Base-by-base conservation (phyloP, 768 basidiomycete species). In the Tricholoma matsutake region DNA sequence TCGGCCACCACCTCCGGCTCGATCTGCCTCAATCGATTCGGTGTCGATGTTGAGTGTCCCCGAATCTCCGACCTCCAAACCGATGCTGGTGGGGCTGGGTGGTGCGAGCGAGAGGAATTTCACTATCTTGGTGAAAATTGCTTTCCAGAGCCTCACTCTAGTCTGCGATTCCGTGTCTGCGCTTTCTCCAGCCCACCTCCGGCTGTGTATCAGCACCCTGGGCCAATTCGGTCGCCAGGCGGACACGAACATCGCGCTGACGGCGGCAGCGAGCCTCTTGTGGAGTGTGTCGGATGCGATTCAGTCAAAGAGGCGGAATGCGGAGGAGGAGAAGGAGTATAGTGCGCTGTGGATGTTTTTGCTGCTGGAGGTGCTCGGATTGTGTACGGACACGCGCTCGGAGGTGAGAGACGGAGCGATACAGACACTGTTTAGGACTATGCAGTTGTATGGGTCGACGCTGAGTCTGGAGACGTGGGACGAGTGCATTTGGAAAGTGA, bases 251-350 rank as follows among this genome's bases (percentile, higher is more conserved):
- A 96, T 99, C 59, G 92, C 95, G 1, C 76, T 99, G 58, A 96
- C 96, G 1, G 93, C 94, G 0, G 94, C 96, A 0, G 94, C 94
- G 60, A 94, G 93, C 57, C 76, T 98, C 2, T 78, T 99, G 4
- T 98, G 96, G 96, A 90, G 92, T 62, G 92, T 99, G 0, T 97
- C 96, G 0, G 96, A 99, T 70, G 91, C 93, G 1, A 92, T 98
- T 35, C 94, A 96, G 68, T 84, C 88, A 6, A 91, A 92, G 69
- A 83, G 92, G 20, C 88, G 88, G 65, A 76, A 81, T 60, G 73
- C 73, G 4, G 80, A 83, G 39, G 83, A 85, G 59, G 83, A 86
- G 64, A 87, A 86, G 0, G 85, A 87, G 65, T 94, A 93, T 67
- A 92, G 87, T 68, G 84, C 86, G 2, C 75, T 98, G n/a, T 99